These are phyloP conservation scores for Apiospora saccharicola DNA, from an alignment of 2,329 filamentous ascomycete genomes.

Conservation along the genomic window DNA sequence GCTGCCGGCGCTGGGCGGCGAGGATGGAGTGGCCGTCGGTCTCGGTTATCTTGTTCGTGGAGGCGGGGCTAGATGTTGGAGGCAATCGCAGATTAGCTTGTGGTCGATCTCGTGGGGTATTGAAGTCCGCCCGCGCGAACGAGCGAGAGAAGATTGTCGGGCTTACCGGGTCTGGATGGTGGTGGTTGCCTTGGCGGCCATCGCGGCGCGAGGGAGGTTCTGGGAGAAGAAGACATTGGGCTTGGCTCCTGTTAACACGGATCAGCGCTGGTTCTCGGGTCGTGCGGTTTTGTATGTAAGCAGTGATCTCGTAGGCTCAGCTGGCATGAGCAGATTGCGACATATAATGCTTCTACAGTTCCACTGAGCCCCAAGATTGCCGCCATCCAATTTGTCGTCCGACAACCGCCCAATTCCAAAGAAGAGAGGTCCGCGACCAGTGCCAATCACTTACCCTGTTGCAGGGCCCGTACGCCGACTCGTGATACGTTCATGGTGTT, in stretches of 20 bases:
- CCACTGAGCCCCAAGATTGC: neutral
- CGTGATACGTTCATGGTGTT: conserved; percentile 62
- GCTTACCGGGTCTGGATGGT: conserved; percentile 56
- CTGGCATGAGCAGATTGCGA: conserved; percentile 15
- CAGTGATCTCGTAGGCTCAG: neutral
- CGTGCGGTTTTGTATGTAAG: neutral
- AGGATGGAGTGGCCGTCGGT: conserved; percentile 71
- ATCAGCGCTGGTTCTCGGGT: conserved; percentile 25
- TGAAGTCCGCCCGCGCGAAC: neutral
- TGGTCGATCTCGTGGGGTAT: neutral
- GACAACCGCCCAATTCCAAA: conserved; percentile 22
- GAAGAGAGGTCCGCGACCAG: conserved; percentile 21
- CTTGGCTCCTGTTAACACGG: conserved; percentile 44
- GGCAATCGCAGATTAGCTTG: neutral
- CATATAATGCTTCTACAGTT: neutral
- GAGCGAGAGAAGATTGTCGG: conserved; percentile 14
- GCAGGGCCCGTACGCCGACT: conserved; percentile 65
- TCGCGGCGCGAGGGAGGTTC: conserved; percentile 55
- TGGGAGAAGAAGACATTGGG: conserved; percentile 56
- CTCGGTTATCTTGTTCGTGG: conserved; percentile 64
- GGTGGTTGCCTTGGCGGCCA: conserved; percentile 51
- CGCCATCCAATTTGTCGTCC: neutral
- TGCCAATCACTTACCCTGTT: conserved; percentile 58
- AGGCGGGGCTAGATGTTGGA: conserved; percentile 51
- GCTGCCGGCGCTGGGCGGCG: conserved; percentile 78